Evolutionary conservation across 2,329 filamentous ascomycete genomes (phyloP), one percentile per base, ranked within the genome.

Genomic region (Coccinonectria pachysandricola): DNA sequence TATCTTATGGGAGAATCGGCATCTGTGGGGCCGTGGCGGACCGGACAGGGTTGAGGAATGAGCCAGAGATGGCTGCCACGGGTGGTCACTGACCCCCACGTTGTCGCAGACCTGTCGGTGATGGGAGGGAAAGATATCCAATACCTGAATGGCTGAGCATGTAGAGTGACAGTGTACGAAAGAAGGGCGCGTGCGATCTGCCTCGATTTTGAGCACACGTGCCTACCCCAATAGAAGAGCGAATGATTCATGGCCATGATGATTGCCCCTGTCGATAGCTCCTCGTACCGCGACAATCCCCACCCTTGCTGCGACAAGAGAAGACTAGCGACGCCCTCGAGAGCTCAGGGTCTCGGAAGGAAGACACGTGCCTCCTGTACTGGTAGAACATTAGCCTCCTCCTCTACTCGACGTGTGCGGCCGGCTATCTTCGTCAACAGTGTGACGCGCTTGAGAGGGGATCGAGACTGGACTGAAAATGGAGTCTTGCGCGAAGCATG

Each of bases 91-190:
- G 27, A 27, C 39, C 35, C 34, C 43, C 43, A 46, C 43, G 43
- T 46, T 46, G 43, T 35, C 38, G 31, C 37, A 40, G 17, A 21
- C 32, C 26, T 21, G 39, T 34, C 30, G 34, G 30, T 46, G 43
- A 46, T 46, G 43, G 43, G 43, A 43, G 41, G 43, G 26, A 36
- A n/a, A n/a, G n/a, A n/a, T n/a, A n/a, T n/a, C n/a, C n/a, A n/a
- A n/a, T n/a, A n/a, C n/a, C n/a, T n/a, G n/a, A n/a, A n/a, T n/a
- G n/a, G n/a, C n/a, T n/a, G n/a, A n/a, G n/a, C n/a, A n/a, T n/a
- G n/a, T n/a, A 31, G 36, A 24, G 15, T 15, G 26, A 24, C 16
- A 13, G 26, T 31, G 24, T 27, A 26, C 23, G n/a, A n/a, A n/a
- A n/a, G n/a, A n/a, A 23, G 28, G 13, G 24, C 17, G 24, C 21